Base-by-base conservation (phyloP, 2,329 filamentous ascomycete species). In the Aspergillus chevalieri region DNA sequence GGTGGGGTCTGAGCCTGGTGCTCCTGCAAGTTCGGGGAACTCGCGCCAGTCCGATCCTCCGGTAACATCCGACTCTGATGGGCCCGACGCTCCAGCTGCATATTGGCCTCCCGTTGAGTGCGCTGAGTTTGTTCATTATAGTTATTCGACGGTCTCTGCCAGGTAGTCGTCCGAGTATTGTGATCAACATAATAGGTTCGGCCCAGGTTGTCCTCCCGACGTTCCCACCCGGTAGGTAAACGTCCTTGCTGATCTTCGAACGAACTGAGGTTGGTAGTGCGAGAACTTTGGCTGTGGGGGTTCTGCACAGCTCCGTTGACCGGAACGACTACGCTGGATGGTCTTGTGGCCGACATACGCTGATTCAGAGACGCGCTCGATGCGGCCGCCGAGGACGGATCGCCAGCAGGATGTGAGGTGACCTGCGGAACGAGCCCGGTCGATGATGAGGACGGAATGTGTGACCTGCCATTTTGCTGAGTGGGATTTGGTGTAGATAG, bases 161-260 rank as follows among this genome's bases (percentile, higher is more conserved):
- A 98, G 60, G 92, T 97, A 1, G 93, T 98, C 48, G 93, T 92
- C 61, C 93, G 81, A 6, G 91, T 95, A 69, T 97, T 97, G 69
- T 97, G 93, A 65, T 98, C 93, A 47, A 98, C 93, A 67, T 97
- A 98, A 67, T 98, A 98, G 19, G 92, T 97, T 62, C 93, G 82
- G 47, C 93, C 92, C 41, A 97, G 72, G 60, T 96, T 93, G 67
- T 98, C 93, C 69, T 97, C 92, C 49, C 93, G 83, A 49, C 93
- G 84, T 73, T 98, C 93, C 92, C 93, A 98, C 30, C 93, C 93
- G 46, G 87, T 84, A 30, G 93, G 93, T 48, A 98, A 73, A 59
- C 92, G 85, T 50, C 93, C 93, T 65, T 96, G 91, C n/a, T 85
- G 83, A 71, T 98, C 93, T 72, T 97, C 92, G 58, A 98, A 98